Evolutionary conservation across 2,329 filamentous ascomycete species (phyloP), one percentile per base, ranked within the genome.

Genomic region (Chrysosporium queenslandicum): DNA sequence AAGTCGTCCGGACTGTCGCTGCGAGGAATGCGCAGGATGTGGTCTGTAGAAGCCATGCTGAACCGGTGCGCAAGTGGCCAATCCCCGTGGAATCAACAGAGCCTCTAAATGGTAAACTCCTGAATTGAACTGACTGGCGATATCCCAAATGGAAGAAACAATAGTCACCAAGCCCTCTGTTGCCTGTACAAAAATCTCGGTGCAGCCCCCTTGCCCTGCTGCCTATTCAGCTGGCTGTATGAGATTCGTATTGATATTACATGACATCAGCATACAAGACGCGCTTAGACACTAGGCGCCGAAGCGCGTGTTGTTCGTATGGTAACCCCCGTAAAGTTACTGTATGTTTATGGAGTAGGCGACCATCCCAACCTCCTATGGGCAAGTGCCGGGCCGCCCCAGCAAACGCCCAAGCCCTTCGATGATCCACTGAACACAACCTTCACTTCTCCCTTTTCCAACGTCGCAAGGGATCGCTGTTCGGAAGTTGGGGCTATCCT

Each of bases 1-100:
- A 66, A 70, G 11, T 63, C 61, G 18, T 61, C 60, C 14, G 60
- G 58, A 18, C 66, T 61, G 53, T 72, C 71, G 39, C 73, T 74
- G 45, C 77, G 71, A 41, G 69, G 67, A 56, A 81, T 65, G 36
- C 74, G 74, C 30, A 80, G 59, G 50, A 80, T 69, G 53, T 62
- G 66, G n/a, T 66, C 55, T 25, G 29, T 47, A 6, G 40, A 39
- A n/a, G n/a, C n/a, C 57, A 59, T 59, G 8, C 14, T 40, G 27
- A 41, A 23, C 21, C 8, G n/a, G 21, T 7, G 12, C 16, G 23
- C 40, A n/a, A 18, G 12, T 11, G 20, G 9, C 6, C 3, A 20
- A 20, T 11, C 11, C 14, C 36, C 4, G n/a, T 2, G 36, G 5
- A 21, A n/a, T n/a, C n/a, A n/a, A n/a, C n/a, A n/a, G n/a, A n/a